Evolutionary conservation across 2,329 filamentous ascomycete species (phyloP), one percentile per base, ranked within the genome.

Genomic region (Colletotrichum tropicale): DNA sequence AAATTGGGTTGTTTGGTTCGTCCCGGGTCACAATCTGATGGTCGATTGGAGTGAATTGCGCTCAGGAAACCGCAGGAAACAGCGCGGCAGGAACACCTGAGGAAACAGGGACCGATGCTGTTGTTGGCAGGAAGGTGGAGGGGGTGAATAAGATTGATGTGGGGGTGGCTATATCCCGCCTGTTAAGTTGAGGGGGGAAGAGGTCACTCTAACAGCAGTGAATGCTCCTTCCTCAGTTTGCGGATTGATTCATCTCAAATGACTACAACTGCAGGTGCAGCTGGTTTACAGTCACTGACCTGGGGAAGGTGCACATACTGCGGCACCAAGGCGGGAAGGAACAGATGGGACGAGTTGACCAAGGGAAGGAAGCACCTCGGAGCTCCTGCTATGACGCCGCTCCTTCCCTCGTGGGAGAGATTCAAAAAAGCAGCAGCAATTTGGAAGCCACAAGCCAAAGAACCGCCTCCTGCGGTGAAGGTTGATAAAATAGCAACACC

Each of bases 1-100:
- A 65, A 62, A 75, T 48, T 73, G 56, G 64, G 15, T 30, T 70
- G 61, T 68, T 64, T 72, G 64, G 73, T 48, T 67, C 67, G 67
- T 28, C 32, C 18, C 30, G 60, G 61, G 69, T 21, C 36, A 69
- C 36, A 66, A 66, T 62, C 30, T 24, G 30, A 32, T 28, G 13
- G 34, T 56, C n/a, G 13, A 26, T 13, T 58, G 15, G 43, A 56
- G n/a, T 24, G 48, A 68, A 32, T 58, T 64, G 60, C 34, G 60
- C 60, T 18, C 15, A 21, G 12, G n/a, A 48, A 21, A 15, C 12
- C 61, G 62, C 24, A 66, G 34, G 21, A 66, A 66, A 34, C 24
- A 66, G 21, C 16, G 4, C 38, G 38, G 38, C 38, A 66, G 13
- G 18, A 48, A 18, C 62, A 66, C 38, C 38, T 48, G 38, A 48